Evolutionary conservation across 2,329 filamentous ascomycete species (phyloP).

Genomic region (Bipolaris bicolor): DNA sequence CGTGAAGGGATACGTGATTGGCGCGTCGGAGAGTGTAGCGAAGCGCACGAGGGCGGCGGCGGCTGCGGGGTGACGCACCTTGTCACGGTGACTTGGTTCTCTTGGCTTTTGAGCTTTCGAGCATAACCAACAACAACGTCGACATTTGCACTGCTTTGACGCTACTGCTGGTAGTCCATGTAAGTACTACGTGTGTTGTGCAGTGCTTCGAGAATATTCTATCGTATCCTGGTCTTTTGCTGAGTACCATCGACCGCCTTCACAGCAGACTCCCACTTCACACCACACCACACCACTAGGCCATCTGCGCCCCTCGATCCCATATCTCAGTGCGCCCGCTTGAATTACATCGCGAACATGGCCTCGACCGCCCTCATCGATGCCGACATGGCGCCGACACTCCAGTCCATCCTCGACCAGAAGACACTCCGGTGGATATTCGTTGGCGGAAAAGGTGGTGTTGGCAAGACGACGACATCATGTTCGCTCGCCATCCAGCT

Average conservation of each 20-base stretch:
- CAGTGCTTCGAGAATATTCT: conserved; percentile 26
- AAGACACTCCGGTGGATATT: conserved; percentile 98
- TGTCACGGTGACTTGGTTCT: conserved; percentile 10
- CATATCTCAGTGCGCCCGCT: not conserved
- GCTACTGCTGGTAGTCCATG: not conserved
- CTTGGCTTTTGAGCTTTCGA: not conserved
- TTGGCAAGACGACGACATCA: conserved; percentile 99
- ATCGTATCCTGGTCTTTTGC: not conserved
- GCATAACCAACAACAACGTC: not conserved
- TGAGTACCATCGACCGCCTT: not conserved
- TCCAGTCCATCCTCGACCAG: conserved; percentile 94
- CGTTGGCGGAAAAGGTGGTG: conserved; percentile 96
- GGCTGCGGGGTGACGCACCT: conserved; percentile 19
- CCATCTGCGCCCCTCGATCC: not conserved
- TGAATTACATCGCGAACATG: conserved; percentile 36
- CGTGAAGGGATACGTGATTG: not conserved
- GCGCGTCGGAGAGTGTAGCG: not conserved
- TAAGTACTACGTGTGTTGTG: not conserved
- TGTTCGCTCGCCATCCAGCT: conserved; percentile 98
- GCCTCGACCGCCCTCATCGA: conserved; percentile 45
- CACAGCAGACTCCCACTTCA: not conserved
- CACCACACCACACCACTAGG: not conserved
- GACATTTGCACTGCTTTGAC: not conserved
- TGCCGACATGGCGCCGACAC: conserved; percentile 86
- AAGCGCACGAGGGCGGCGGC: conserved; percentile 2